These are phyloP conservation scores for Cylindrodendrum hubeiense DNA, from an alignment of 2,329 filamentous ascomycete species.

Conservation along the genomic window DNA sequence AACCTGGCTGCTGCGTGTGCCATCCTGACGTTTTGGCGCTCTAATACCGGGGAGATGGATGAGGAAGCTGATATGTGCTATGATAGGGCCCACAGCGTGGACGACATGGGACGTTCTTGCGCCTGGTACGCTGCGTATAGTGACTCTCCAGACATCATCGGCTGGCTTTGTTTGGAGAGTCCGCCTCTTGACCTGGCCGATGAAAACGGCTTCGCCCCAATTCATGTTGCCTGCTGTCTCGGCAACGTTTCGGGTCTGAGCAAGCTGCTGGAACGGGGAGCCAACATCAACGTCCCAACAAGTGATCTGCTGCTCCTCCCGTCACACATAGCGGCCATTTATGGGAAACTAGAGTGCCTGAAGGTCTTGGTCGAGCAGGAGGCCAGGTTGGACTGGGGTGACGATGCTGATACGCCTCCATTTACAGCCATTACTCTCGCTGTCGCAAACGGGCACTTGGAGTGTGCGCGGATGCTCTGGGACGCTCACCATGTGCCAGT, in stretches of 20 bases:
- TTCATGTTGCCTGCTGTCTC: constrained; percentile 5
- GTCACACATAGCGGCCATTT: constrained; percentile 1
- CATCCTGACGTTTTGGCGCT: background rate
- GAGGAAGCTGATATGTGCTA: background rate
- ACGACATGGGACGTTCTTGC: background rate
- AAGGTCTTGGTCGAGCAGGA: background rate
- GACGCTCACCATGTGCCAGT: background rate
- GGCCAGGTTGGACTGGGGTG: background rate
- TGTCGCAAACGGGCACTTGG: constrained; percentile 8
- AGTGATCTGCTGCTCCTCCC: background rate
- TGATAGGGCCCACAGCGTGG: background rate
- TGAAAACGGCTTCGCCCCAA: background rate
- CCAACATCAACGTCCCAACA: background rate
- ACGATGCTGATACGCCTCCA: background rate
- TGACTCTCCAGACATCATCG: background rate
- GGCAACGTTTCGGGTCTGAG: background rate
- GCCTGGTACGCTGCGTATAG: constrained; percentile 6
- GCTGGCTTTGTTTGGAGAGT: background rate
- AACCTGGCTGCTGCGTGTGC: background rate
- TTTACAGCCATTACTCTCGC: background rate
- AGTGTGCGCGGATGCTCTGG: constrained; percentile 1
- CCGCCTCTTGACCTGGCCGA: background rate
- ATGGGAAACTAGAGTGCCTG: background rate
- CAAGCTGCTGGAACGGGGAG: background rate
- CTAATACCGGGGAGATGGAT: background rate